Percentiles rank a stretch among this genome's conserved stretches.
Conservation (phyloP, 108 stramenopile genomes). For the Nitzschia inconspicua region DNA sequence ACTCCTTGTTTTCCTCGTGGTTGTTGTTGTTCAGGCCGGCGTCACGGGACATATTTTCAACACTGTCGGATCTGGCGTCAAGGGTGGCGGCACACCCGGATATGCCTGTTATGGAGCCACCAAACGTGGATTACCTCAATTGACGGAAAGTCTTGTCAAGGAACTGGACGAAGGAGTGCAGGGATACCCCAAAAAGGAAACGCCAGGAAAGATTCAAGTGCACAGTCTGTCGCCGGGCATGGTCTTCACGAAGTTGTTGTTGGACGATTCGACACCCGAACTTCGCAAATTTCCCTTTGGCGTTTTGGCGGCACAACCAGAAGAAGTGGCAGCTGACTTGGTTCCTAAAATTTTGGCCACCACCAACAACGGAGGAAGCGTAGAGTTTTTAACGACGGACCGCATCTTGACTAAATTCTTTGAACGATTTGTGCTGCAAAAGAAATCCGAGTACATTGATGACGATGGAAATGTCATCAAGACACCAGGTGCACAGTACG, state of each 20-base stretch:
- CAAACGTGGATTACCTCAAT: constrained; percentile 88
- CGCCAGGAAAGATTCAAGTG: constrained; percentile 76
- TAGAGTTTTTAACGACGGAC: constrained; percentile 87
- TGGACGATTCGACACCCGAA: constrained; percentile 90
- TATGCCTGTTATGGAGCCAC: constrained; percentile 92
- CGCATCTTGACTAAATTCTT: constrained; percentile 88
- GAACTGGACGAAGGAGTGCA: constrained; percentile 88
- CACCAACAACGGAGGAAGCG: constrained; percentile 62
- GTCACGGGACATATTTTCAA: constrained; percentile 88
- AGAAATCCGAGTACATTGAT: constrained; percentile 90
- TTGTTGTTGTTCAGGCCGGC: constrained; percentile 36
- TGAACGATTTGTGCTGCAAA: constrained; percentile 80
- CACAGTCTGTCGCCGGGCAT: constrained; percentile 88
- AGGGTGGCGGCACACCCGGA: constrained; percentile 91
- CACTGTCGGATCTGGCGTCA: constrained; percentile 88
- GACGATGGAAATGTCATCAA: constrained; percentile 92
- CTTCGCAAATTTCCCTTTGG: constrained; percentile 91
- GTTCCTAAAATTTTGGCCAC: constrained; percentile 84
- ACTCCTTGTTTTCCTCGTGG: neutral
- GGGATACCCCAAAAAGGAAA: constrained; percentile 75
- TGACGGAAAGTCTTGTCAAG: constrained; percentile 81
- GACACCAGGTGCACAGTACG: constrained; percentile 81
- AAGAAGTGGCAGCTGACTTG: constrained; percentile 88
- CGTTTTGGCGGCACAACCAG: constrained; percentile 87
- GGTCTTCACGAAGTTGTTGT: constrained; percentile 88